A percentile compares a stretch with the other conserved stretches of the same genome.
phyloP scores from a whole-genome alignment of 768 basidiomycete genomes.

The Termitomyces sp. region DNA sequence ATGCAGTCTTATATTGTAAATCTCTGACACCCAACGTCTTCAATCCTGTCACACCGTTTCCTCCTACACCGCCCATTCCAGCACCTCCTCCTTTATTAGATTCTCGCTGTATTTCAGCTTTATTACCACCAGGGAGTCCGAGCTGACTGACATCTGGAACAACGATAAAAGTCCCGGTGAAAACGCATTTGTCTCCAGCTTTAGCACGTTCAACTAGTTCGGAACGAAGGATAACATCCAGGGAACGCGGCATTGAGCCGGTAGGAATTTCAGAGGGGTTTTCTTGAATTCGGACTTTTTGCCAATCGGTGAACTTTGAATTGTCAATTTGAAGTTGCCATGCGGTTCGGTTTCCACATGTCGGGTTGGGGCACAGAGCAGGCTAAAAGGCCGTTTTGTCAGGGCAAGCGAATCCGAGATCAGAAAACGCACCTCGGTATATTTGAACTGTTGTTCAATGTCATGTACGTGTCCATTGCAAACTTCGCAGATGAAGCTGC shows the following conservation, averaged over 20 bases:
- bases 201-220: slow-evolving; percentile 99
- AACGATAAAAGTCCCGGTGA: slow-evolving; percentile 97
- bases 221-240: slow-evolving; percentile 92
- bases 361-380: slow-evolving; percentile 88
- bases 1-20: slow-evolving; percentile 97
- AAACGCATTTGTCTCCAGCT: slow-evolving; percentile 97
- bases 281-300: slow-evolving; percentile 98
- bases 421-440: slow-evolving; percentile 72
- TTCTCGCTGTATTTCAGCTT: slow-evolving; percentile 86
- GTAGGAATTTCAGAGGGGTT: slow-evolving; percentile 99
- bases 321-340: slow-evolving; percentile 97
- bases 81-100: slow-evolving; percentile 59
- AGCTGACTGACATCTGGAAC: slow-evolving; percentile 98
- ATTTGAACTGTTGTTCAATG: slow-evolving; percentile 99
- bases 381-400: slow-evolving; percentile 48
- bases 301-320: slow-evolving; percentile 98
- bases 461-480: slow-evolving; percentile 86
- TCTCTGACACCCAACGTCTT: slow-evolving; percentile 95
- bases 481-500: slow-evolving; percentile 89
- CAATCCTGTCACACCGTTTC: slow-evolving; percentile 86
- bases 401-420: not conserved
- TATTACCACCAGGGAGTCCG: slow-evolving; percentile 90
- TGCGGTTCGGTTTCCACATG: slow-evolving; percentile 82
- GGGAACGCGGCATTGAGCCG: slow-evolving; percentile 94
- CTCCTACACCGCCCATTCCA: slow-evolving; percentile 60